Base-by-base conservation (phyloP, 1,139 yeast species). In the Blastobotrys persicus region DNA sequence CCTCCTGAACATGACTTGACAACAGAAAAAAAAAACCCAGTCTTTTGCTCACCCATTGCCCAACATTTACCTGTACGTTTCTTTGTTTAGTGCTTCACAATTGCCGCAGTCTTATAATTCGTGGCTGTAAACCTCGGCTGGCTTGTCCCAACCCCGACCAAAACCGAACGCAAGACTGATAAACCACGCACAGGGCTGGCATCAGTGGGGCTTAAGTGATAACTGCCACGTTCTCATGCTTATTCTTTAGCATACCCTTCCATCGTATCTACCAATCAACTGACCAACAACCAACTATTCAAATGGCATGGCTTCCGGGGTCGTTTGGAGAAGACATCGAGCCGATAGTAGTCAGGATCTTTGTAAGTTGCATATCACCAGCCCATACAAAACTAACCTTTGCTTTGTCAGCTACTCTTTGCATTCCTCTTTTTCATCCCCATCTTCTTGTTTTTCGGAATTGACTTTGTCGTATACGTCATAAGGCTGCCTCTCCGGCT, bases 391-490 rank as follows among this genome's bases (percentile, higher is more conserved):
- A 5, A 19, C 44, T 42, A 18, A 42, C 44, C 2, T 11, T 16
- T 16, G 4, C 13, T 37, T 6, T 19, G 4, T 31, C 19, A 56
- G 59, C 56, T 60, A 23, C 49, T 54, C 13, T 50, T 61, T 41
- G 60, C 64, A 2, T 55, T 60, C 43, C 42, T 59, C 7, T 59
- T 62, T 42, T 51, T 58, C 2, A 44, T 55, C 11, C 65, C 65
- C 3, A 52, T 61, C 17, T 28, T 61, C 23, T 44, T 56, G 9
- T 47, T 57, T 17, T 45, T 61, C 17, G 55, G 58, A 13, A 43
- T 59, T 9, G 65, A 61, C 39, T 39, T 56, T 11, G 56, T 54
- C 9, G 54, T 57, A 5, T 50, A 48, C 17, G 38, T 53, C 17
- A 31, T 52, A 2, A 49, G 54, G 14, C 31, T 19, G 2, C 28